phyloP scores from a whole-genome alignment of 192 early-diverging fungal genomes.

The Backusella luteola region DNA sequence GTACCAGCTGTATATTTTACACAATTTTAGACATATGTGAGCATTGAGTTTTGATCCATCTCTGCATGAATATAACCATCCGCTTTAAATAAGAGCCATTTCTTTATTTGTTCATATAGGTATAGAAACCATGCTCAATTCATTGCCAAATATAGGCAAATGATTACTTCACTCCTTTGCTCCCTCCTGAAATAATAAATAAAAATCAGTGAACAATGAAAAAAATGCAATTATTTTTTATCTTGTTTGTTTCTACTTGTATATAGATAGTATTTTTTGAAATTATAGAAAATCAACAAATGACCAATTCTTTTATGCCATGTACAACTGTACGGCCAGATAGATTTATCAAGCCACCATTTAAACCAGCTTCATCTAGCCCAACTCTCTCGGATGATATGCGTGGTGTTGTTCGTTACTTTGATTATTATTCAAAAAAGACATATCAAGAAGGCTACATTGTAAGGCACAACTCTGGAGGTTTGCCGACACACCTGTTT shows the following conservation, averaged over 20 bases:
- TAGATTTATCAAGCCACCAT: not conserved
- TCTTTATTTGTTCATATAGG: not conserved
- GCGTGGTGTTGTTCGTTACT: not conserved
- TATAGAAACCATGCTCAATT: not conserved
- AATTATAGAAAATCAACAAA: not conserved
- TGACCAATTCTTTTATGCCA: not conserved
- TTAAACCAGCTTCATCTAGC: not conserved
- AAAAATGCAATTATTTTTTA: not conserved
- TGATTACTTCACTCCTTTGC: not conserved
- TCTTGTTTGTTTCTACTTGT: not conserved
- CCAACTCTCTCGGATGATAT: not conserved
- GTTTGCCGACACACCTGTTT: not conserved
- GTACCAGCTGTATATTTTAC: not conserved
- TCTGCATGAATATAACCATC: not conserved
- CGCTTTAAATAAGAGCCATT: not conserved
- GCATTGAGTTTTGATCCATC: not conserved
- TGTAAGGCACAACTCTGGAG: not conserved
- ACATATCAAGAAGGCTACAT: not conserved
- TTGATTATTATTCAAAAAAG: not conserved
- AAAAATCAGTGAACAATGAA: not conserved
- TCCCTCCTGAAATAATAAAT: not conserved
- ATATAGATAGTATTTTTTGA: not conserved
- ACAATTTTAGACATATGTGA: not conserved
- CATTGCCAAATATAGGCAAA: not conserved
- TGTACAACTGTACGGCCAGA: not conserved